phyloP scores from a whole-genome alignment of 2,329 filamentous ascomycete species.

The Xylariales sp. region DNA sequence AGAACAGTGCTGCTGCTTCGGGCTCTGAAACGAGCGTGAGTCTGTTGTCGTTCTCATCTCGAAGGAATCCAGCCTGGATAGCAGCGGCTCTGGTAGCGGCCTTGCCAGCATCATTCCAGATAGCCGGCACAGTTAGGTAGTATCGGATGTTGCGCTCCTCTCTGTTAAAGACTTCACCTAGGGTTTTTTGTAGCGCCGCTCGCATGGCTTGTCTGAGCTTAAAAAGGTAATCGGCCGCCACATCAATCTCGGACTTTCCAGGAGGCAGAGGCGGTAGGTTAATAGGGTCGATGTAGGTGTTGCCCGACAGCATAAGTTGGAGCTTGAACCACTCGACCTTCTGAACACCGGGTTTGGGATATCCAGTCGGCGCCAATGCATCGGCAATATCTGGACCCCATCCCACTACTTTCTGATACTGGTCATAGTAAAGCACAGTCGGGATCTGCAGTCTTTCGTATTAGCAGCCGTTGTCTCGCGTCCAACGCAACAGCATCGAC shows the following conservation, averaged over 20 bases:
- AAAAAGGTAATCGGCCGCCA: slow-evolving; percentile 98
- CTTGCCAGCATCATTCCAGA: slow-evolving; percentile 99
- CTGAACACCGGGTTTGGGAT: slow-evolving; percentile 95
- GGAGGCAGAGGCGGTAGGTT: slow-evolving; percentile 95
- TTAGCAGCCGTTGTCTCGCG: slow-evolving; percentile 17
- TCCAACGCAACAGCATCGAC: too few relatives aligned
- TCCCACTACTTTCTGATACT: slow-evolving; percentile 99
- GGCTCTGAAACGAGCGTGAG: slow-evolving; percentile 93
- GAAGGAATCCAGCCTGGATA: slow-evolving; percentile 93
- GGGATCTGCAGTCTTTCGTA: slow-evolving; percentile 63
- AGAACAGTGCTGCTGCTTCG: slow-evolving; percentile 95
- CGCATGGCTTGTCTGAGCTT: slow-evolving; percentile 97
- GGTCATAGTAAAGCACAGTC: slow-evolving; percentile 98
- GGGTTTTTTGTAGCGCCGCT: slow-evolving; percentile 88
- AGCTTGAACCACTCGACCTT: slow-evolving; percentile 99
- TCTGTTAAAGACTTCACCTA: slow-evolving; percentile 95
- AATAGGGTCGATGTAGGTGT: slow-evolving; percentile 98
- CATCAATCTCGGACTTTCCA: slow-evolving; percentile 97
- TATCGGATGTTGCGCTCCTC: slow-evolving; percentile 98
- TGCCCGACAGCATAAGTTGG: slow-evolving; percentile 96
- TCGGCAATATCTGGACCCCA: slow-evolving; percentile 99
- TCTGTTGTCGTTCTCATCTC: slow-evolving; percentile 96
- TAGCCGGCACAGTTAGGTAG: slow-evolving; percentile 96
- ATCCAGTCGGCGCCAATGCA: slow-evolving; percentile 91
- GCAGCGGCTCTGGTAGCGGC: slow-evolving; percentile 92